Evolutionary conservation across 2,329 filamentous ascomycete genomes (phyloP).

Genomic region (Neurospora sp.): DNA sequence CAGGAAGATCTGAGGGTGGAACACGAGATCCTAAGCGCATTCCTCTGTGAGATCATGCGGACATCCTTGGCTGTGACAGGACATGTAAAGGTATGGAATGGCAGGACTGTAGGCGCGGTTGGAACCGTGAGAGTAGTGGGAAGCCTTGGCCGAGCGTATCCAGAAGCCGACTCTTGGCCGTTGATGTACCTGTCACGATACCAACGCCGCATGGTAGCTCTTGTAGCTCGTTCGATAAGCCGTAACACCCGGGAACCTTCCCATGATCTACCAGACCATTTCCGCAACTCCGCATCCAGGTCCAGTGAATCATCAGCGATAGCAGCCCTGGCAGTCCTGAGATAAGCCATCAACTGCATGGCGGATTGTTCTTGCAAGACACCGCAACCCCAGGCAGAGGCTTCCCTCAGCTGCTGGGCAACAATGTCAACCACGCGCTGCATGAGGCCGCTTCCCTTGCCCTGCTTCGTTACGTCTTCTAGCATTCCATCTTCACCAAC

Average conservation of each 20-base stretch:
- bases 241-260: constrained; percentile 81
- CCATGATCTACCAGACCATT: constrained; percentile 69
- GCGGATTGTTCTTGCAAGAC: constrained; percentile 49
- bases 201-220: constrained; percentile 71
- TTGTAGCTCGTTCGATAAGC: constrained; percentile 75
- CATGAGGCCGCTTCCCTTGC: constrained; percentile 67
- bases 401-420: constrained; percentile 75
- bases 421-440: constrained; percentile 88
- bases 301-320: constrained; percentile 25
- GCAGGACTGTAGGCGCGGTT: constrained; percentile 84
- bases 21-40: constrained; percentile 84
- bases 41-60: constrained; percentile 87
- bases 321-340: constrained; percentile 30
- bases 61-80: constrained; percentile 87
- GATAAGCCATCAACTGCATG: constrained; percentile 37
- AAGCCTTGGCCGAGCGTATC: constrained; percentile 64
- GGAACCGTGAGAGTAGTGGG: constrained; percentile 68
- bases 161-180: constrained; percentile 43
- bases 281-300: constrained; percentile 31
- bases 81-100: constrained; percentile 96
- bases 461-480: constrained; percentile 55
- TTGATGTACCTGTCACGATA: constrained; percentile 73
- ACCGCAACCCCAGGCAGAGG: constrained; percentile 75
- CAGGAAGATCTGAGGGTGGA: constrained; percentile 80
- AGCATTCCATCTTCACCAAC: constrained; percentile 79